Conservation (phyloP, 2,329 filamentous ascomycete species). For the Aurifilum marmelostoma region DNA sequence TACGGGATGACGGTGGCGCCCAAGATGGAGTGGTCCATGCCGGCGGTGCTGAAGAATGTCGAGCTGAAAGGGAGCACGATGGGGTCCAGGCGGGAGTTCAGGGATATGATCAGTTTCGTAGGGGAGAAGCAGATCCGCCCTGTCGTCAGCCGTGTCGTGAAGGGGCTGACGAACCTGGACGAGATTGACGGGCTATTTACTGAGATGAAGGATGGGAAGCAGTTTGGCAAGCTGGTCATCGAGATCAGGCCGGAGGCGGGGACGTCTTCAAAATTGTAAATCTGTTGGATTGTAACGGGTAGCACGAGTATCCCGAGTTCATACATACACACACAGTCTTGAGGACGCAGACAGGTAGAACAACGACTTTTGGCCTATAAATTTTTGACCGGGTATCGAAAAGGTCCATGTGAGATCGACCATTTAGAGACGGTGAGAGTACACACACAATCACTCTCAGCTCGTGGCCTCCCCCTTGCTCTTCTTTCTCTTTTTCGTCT, state of each 20-base stretch:
- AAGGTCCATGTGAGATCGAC: constrained; percentile 16
- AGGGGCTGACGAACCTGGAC: constrained; percentile 74
- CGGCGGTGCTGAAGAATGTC: constrained; percentile 82
- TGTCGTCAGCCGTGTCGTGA: constrained; percentile 73
- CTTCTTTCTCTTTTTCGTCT: constrained; percentile 69
- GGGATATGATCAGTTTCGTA: constrained; percentile 88
- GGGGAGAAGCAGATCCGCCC: constrained; percentile 72
- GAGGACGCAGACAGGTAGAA: not conserved
- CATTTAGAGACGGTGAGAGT: not conserved
- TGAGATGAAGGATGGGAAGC: constrained; percentile 81
- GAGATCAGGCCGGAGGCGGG: constrained; percentile 53
- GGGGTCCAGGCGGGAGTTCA: constrained; percentile 87
- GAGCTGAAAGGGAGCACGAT: constrained; percentile 87
- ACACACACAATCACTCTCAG: no score
- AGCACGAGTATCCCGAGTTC: not conserved
- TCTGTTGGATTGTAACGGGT: not conserved
- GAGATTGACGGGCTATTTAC: constrained; percentile 82
- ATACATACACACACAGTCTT: not conserved
- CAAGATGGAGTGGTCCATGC: constrained; percentile 85
- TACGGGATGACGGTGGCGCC: constrained; percentile 92
- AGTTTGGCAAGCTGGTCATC: constrained; percentile 93
- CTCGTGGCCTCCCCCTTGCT: constrained; percentile 44
- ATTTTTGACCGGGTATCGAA: constrained; percentile 27
- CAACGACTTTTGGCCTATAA: constrained; percentile 26
- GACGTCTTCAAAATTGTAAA: constrained; percentile 33